Conservation (phyloP, 1,139 yeast species). For the Trichomonascaceae sp. region DNA sequence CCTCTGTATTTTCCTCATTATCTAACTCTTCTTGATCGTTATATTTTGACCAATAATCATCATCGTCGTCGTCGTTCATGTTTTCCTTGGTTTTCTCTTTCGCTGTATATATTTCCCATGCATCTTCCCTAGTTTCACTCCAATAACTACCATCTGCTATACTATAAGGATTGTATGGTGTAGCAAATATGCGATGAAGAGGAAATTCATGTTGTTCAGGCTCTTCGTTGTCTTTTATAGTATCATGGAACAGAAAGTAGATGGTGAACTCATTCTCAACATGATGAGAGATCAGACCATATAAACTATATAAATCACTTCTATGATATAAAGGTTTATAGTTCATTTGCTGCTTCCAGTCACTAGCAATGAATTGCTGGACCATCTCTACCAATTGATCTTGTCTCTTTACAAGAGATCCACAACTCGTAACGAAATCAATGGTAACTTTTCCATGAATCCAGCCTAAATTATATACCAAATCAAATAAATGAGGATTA, state of each 20-base stretch:
- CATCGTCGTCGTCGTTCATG: neutral
- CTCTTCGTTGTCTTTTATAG: neutral
- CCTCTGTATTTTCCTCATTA: neutral
- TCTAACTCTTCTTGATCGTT: conserved; percentile 5
- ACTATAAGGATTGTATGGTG: neutral
- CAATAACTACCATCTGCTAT: neutral
- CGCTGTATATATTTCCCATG: neutral
- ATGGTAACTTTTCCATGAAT: neutral
- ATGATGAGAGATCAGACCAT: neutral
- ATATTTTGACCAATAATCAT: conserved; percentile 4
- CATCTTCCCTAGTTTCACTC: neutral
- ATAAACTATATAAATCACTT: neutral
- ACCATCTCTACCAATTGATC: neutral
- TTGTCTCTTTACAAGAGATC: neutral
- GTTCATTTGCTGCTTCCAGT: neutral
- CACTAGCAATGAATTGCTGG: neutral
- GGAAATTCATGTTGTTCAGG: neutral
- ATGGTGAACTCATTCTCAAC: neutral
- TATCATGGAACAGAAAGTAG: neutral
- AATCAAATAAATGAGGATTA: neutral
- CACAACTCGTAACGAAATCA: neutral
- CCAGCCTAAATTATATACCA: neutral
- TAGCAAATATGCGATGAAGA: neutral
- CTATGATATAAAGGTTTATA: neutral
- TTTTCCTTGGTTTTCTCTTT: neutral